Percentiles rank a stretch among this genome's conserved stretches.
These are phyloP conservation scores for Pseudogymnoascus sp. DNA, from an alignment of 2,329 filamentous ascomycete genomes.

Conservation along the genomic window DNA sequence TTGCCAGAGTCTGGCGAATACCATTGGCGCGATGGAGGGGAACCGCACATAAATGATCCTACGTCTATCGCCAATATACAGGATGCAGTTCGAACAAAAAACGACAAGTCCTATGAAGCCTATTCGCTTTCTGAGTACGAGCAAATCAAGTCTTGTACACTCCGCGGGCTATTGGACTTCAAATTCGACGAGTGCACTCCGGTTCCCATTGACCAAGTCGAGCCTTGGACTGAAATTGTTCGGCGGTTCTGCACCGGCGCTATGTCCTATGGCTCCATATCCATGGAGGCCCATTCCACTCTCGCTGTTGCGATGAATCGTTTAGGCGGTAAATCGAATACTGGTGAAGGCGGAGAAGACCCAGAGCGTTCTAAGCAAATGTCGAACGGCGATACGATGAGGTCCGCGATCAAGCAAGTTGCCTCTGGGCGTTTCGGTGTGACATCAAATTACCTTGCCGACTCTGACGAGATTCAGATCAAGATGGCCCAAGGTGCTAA, in stretches of 20 bases:
- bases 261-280: conserved; percentile 98
- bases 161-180: conserved; percentile 90
- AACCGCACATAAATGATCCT: conserved; percentile 91
- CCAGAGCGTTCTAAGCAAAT: conserved; percentile 79
- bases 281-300: conserved; percentile 96
- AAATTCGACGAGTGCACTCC: conserved; percentile 80
- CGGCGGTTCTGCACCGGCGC: conserved; percentile 93
- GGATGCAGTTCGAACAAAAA: conserved; percentile 92
- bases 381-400: conserved; percentile 92
- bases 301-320: conserved; percentile 95
- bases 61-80: conserved; percentile 94
- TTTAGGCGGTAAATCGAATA: conserved; percentile 93
- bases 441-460: conserved; percentile 86
- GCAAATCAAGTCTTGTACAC: conserved; percentile 91
- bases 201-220: conserved; percentile 91
- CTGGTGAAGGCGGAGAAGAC: conserved; percentile 93
- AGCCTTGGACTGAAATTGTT: conserved; percentile 97
- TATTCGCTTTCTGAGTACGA: conserved; percentile 91
- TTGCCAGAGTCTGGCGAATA: conserved; percentile 92
- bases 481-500: conserved; percentile 99
- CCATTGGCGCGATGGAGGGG: conserved; percentile 95
- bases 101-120: conserved; percentile 96
- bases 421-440: conserved; percentile 94
- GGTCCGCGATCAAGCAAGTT: conserved; percentile 95
- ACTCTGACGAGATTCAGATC: conserved; percentile 94